Evolutionary conservation across 768 basidiomycete genomes (phyloP), one percentile per base, ranked within the genome.

Genomic region (Russula foetens): DNA sequence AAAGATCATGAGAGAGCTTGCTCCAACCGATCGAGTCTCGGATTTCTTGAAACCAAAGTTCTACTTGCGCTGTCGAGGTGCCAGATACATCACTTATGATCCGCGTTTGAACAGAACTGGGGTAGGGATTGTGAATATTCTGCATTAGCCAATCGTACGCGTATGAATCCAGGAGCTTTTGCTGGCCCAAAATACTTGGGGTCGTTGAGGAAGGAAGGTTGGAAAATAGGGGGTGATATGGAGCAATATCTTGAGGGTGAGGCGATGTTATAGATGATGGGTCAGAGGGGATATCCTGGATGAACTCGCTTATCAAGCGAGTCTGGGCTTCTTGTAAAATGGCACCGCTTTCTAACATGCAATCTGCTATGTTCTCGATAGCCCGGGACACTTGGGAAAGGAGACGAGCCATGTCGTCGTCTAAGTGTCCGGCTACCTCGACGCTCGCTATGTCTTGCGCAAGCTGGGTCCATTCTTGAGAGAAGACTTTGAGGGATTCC

Each of bases 91-190:
- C 39, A 6, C 50, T 49, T 6, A 69, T 51, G 26, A 28, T 17
- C 28, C 43, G 45, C 48, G 54, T 56, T n/a, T 61, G 51, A 2
- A n/a, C 67, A 19, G 4, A 60, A 0, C 74, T 64, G 0, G 83
- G 83, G 57, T 84, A 84, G 0, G 83, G 83, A 60, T 82, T 75
- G 47, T 80, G 76, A 0, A 84, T 53, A 47, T 84, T 57, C 8
- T 47, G 55, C 44, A 52, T 24, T 3, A 62, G 29, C 60, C 60
- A 62, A 17, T 8, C 47, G 19, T 62, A 33, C 26, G 60, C 60
- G 17, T 26, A 33, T 3, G 44, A 14, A 7, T 52, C 55, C 43
- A 62, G 24, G 14, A 35, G 12, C 23, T 24, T 52, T 8, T 62
- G 12, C 9, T 57, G 55, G 33, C 55, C 55, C 0, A 62, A 28